These are phyloP conservation scores for Linnemannia elongata DNA, from an alignment of 192 early-diverging fungal species.

Conservation along the genomic window DNA sequence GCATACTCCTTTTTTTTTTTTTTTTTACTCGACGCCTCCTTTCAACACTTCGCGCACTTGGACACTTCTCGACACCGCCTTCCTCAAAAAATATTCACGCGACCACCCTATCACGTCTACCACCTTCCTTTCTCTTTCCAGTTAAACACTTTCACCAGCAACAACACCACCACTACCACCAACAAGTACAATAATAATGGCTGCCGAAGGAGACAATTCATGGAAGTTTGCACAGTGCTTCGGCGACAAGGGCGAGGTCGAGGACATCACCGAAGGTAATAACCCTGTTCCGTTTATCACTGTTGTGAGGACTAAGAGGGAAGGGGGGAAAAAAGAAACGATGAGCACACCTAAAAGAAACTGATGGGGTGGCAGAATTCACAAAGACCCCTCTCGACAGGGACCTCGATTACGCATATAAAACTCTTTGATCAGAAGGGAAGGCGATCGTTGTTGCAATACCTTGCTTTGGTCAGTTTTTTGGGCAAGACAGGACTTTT, in stretches of 20 bases:
- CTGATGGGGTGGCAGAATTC: not conserved
- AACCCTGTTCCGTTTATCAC: not conserved
- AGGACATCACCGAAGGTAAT: conserved; percentile 99
- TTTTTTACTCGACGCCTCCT: not conserved
- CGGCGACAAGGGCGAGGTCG: conserved; percentile 98
- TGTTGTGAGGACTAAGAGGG: not conserved
- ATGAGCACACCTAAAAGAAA: not conserved
- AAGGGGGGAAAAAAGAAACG: not conserved
- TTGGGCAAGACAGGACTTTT: not conserved
- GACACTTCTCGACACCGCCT: not conserved
- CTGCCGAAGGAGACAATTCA: conserved; percentile 56
- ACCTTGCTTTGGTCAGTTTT: no score
- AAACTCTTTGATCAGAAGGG: no score
- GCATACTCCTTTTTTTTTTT: not conserved
- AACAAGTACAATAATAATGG: conserved; percentile 23
- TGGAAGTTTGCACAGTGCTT: conserved; percentile 99
- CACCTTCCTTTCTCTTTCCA: not conserved
- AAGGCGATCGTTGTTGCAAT: no score
- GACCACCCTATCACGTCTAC: not conserved
- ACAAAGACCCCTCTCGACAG: not conserved
- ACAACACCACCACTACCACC: not conserved
- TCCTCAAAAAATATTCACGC: not conserved
- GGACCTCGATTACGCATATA: not conserved
- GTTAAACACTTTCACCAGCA: no score
- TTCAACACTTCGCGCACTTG: not conserved